A percentile compares a stretch with the other conserved stretches of the same genome.
Conservation (phyloP, 2,329 filamentous ascomycete species). For the Capronia coronata region DNA sequence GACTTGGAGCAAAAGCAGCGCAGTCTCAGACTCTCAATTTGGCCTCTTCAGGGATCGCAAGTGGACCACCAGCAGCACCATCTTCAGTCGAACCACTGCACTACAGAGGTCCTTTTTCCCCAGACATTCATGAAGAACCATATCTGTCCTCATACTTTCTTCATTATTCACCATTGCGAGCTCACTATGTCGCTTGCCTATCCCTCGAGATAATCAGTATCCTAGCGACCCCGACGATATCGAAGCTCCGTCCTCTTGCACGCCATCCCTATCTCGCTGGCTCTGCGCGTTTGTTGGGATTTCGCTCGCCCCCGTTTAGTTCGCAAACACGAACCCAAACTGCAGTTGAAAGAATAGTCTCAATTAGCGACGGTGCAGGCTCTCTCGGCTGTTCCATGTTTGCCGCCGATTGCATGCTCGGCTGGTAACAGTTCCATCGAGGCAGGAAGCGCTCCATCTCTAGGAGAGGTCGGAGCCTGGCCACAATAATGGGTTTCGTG, state of each 20-base stretch:
- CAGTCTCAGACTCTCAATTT: background rate
- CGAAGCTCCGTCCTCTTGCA: conserved; percentile 4
- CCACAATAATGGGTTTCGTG: conserved; percentile 45
- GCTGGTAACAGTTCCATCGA: conserved; percentile 14
- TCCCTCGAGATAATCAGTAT: conserved; percentile 15
- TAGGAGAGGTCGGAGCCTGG: conserved; percentile 6
- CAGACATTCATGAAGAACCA: conserved; percentile 11
- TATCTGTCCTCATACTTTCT: conserved; percentile 21
- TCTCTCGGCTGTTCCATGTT: conserved; percentile 1
- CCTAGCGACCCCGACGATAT: conserved; percentile 3
- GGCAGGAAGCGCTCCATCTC: conserved; percentile 12
- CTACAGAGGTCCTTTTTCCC: conserved; percentile 3
- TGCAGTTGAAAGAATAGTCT: background rate
- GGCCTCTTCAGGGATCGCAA: background rate
- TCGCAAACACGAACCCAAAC: conserved; percentile 2
- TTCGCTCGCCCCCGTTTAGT: conserved; percentile 2
- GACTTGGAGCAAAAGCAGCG: background rate
- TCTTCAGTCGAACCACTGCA: conserved; percentile 1
- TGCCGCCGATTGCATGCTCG: conserved; percentile 16
- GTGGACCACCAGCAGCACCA: background rate
- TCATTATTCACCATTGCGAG: conserved; percentile 9
- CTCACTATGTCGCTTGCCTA: conserved; percentile 17
- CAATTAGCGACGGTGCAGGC: background rate
- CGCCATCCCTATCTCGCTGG: conserved; percentile 18
- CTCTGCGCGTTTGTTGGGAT: conserved; percentile 3